Evolutionary conservation across 2,329 filamentous ascomycete species (phyloP).

Genomic region (Daldinia sp.): DNA sequence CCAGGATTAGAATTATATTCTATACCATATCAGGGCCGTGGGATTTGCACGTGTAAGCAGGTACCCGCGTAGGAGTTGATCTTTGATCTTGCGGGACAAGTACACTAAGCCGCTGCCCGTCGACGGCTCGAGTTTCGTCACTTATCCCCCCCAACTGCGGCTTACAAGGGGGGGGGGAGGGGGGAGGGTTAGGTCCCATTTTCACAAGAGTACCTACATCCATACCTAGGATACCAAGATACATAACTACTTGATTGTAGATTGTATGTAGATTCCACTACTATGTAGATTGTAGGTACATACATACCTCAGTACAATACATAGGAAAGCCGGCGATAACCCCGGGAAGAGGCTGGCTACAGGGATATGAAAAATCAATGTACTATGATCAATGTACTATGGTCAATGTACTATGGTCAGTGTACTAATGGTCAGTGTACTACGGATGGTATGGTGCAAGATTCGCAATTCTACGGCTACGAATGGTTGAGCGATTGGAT

Average conservation of each 20-base stretch:
- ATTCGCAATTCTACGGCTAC: conserved; percentile 23
- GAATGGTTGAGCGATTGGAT: conserved; percentile 15
- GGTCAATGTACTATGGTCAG: too few species aligned
- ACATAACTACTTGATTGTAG: too few species aligned
- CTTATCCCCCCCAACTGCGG: background rate
- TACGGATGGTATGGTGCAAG: conserved; percentile 35
- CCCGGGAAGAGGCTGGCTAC: conserved; percentile 26
- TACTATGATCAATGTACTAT: too few species aligned
- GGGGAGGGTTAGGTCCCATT: too few species aligned
- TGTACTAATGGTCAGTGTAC: too few species aligned
- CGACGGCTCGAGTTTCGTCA: conserved; percentile 30
- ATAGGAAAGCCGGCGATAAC: conserved; percentile 31
- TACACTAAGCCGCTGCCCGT: conserved; percentile 31
- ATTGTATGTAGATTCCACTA: background rate
- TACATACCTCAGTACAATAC: conserved; percentile 1
- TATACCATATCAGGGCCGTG: conserved; percentile 25
- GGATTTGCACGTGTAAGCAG: conserved; percentile 36
- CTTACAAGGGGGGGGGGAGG: conserved; percentile 4
- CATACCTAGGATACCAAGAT: too few species aligned
- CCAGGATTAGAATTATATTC: background rate
- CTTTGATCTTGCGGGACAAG: conserved; percentile 16
- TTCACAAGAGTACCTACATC: too few species aligned
- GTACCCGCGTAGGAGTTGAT: conserved; percentile 37
- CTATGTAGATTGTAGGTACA: background rate
- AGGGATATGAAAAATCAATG: conserved; percentile 26